These are phyloP conservation scores for Cryptococcus sp. DNA, from an alignment of 1,284 basidiomycete genomes.

Conservation along the genomic window DNA sequence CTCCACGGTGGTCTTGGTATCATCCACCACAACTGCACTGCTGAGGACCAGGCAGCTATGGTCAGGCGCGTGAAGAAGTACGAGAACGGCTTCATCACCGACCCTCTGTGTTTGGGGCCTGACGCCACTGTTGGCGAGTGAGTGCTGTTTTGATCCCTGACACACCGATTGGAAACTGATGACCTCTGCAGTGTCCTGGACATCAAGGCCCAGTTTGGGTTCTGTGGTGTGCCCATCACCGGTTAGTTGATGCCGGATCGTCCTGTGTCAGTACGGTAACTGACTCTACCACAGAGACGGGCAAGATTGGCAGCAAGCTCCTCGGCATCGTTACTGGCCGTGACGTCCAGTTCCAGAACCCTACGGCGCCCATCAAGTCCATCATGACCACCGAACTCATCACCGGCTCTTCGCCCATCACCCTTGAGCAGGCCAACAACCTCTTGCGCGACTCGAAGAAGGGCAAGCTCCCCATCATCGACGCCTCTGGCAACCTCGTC, in stretches of 20 bases:
- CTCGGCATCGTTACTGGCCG: slow-evolving; percentile 95
- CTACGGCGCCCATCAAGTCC: slow-evolving; percentile 65
- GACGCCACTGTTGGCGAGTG: slow-evolving; percentile 72
- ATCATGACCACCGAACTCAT: slow-evolving; percentile 89
- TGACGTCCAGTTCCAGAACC: slow-evolving; percentile 88
- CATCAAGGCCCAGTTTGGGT: slow-evolving; percentile 88
- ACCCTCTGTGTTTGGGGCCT: slow-evolving; percentile 83
- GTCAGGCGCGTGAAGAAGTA: slow-evolving; percentile 96
- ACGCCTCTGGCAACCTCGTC: slow-evolving; percentile 68
- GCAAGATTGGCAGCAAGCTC: slow-evolving; percentile 81
- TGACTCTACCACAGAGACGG: slow-evolving; percentile 62
- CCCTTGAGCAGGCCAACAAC: slow-evolving; percentile 86
- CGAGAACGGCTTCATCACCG: slow-evolving; percentile 98
- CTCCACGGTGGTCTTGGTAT: slow-evolving; percentile 96
- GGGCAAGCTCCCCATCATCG: slow-evolving; percentile 92
- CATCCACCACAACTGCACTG: slow-evolving; percentile 94
- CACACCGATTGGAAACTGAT: slow-evolving; percentile 5
- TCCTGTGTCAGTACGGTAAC: neutral
- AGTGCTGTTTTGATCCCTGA: slow-evolving; percentile 15
- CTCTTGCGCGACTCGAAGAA: slow-evolving; percentile 96
- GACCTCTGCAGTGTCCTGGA: slow-evolving; percentile 62
- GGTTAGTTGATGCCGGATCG: slow-evolving; percentile 51
- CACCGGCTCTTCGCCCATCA: slow-evolving; percentile 78
- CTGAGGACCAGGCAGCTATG: slow-evolving; percentile 90
- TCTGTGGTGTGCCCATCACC: slow-evolving; percentile 96